These are phyloP conservation scores for Macrocybe sp. DNA, from an alignment of 1,284 basidiomycete species.

Conservation along the genomic window DNA sequence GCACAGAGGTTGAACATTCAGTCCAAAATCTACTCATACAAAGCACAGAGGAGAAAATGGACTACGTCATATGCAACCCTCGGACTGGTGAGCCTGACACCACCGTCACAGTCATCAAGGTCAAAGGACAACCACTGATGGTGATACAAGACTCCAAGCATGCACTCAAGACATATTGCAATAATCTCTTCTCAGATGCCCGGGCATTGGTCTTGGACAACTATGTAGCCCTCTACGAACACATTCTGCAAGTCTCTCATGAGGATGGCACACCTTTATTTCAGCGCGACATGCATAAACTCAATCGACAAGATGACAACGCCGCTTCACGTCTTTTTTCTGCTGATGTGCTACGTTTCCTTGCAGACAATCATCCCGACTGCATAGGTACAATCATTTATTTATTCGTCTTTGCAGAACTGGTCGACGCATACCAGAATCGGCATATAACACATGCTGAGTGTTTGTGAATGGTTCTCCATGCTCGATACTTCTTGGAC, in stretches of 20 bases:
- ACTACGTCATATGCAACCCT: constrained; percentile 1
- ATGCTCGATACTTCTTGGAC: constrained; percentile 28
- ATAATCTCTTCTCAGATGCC: constrained; percentile 8
- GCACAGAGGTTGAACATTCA: constrained; percentile 5
- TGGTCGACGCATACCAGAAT: constrained; percentile 31
- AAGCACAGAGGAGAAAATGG: not conserved
- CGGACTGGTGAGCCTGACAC: not conserved
- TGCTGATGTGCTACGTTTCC: constrained; percentile 19
- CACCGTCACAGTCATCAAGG: not conserved
- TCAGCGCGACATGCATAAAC: constrained; percentile 24
- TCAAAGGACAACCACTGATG: not conserved
- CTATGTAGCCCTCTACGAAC: not conserved
- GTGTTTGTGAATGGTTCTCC: constrained; percentile 27
- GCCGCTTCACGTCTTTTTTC: constrained; percentile 29
- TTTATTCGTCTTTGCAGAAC: constrained; percentile 31
- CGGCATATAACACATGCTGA: constrained; percentile 19
- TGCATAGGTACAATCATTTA: constrained; percentile 22
- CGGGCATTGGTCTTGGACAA: not conserved
- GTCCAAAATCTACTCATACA: constrained; percentile 4
- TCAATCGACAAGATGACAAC: constrained; percentile 32
- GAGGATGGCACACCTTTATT: constrained; percentile 16
- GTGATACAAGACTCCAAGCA: constrained; percentile 10
- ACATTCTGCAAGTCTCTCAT: not conserved
- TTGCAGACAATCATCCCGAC: constrained; percentile 14
- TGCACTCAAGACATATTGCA: constrained; percentile 7